Base-by-base conservation (phyloP, 495 filamentous ascomycete genomes). In the Platismatia glauca region DNA sequence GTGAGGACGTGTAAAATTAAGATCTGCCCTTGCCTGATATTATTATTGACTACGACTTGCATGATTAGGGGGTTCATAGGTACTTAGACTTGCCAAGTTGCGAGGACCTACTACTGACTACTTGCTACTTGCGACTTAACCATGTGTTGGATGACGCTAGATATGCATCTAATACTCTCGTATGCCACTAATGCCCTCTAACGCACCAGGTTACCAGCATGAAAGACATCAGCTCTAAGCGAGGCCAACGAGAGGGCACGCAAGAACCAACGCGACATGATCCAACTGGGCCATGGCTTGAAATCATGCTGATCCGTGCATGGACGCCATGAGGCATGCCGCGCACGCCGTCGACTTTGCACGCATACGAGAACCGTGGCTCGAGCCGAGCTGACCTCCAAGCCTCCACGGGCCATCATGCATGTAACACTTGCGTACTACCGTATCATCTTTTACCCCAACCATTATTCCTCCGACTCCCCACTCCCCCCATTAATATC, bases 131-230 rank as follows among this genome's bases (percentile, higher is more conserved):
- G n/a, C n/a, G n/a, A n/a, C n/a, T 16, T 31, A 3, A 12, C 27
- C 50, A 53, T 53, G 50, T 53, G 50, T 53, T 53, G 29, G 50
- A 33, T 53, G 29, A 53, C 27, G 27, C 50, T 53, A 53, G 29
- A 33, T 33, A 33, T 33, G 50, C 50, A 53, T 53, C 50, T 53
- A 53, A 33, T 34, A 20, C 29, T 9, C 24, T 27, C 4, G 16
- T 52, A 52, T 4, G 16, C 27, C 7, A 43, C 16, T 43, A 8
- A 4, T 16, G 13, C 7, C 12, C 50, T 31, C 50, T 53, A 15
- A 33, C 7, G 29, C n/a, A n/a, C n/a, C n/a, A n/a, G n/a, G n/a
- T n/a, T n/a, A n/a, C n/a, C n/a, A n/a, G n/a, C n/a, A n/a, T n/a
- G n/a, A n/a, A n/a, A 11, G 27, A 22, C 44, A 18, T 29, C 16